Percentiles rank a stretch among this genome's conserved stretches.
Conservation (phyloP, 495 filamentous ascomycete genomes). For the Saxophila tyrrhenica region DNA sequence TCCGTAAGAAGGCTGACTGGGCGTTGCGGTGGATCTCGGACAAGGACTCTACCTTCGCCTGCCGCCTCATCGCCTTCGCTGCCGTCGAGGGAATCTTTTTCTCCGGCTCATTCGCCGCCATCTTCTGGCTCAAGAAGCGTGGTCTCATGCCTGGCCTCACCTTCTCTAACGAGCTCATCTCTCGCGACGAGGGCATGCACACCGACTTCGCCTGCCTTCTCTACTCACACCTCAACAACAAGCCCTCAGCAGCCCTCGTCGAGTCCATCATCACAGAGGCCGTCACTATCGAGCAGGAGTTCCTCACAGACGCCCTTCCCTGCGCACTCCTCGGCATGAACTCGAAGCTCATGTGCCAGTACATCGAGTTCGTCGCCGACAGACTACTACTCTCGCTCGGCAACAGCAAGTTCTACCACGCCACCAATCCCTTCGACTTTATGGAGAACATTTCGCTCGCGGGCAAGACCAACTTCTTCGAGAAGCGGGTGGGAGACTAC, state of each 20-base stretch:
- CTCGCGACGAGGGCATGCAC: constrained; percentile 97
- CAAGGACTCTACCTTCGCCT: constrained; percentile 82
- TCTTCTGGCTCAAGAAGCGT: constrained; percentile 99
- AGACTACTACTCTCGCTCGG: constrained; percentile 84
- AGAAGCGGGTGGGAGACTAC: constrained; percentile 99
- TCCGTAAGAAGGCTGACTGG: constrained; percentile 97
- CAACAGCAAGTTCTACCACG: constrained; percentile 85
- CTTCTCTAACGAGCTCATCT: constrained; percentile 99
- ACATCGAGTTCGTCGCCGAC: constrained; percentile 98
- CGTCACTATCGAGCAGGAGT: constrained; percentile 92
- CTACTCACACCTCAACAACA: constrained; percentile 88
- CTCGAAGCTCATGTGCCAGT: constrained; percentile 92
- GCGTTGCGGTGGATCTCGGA: constrained; percentile 91
- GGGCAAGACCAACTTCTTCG: constrained; percentile 99
- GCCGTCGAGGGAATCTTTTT: constrained; percentile 99
- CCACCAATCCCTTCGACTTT: constrained; percentile 96
- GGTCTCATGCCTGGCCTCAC: constrained; percentile 96
- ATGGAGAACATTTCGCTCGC: constrained; percentile 99
- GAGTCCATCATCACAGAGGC: constrained; percentile 86
- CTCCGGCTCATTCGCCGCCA: constrained; percentile 95
- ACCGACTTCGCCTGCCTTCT: constrained; percentile 97
- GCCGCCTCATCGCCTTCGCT: constrained; percentile 92
- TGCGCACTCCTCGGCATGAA: constrained; percentile 95
- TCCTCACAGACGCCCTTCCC: constrained; percentile 90
- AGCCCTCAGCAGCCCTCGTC: constrained; percentile 69